These are phyloP conservation scores for Yarrowia divulgata DNA, from an alignment of 805 yeast species.

Conservation along the genomic window DNA sequence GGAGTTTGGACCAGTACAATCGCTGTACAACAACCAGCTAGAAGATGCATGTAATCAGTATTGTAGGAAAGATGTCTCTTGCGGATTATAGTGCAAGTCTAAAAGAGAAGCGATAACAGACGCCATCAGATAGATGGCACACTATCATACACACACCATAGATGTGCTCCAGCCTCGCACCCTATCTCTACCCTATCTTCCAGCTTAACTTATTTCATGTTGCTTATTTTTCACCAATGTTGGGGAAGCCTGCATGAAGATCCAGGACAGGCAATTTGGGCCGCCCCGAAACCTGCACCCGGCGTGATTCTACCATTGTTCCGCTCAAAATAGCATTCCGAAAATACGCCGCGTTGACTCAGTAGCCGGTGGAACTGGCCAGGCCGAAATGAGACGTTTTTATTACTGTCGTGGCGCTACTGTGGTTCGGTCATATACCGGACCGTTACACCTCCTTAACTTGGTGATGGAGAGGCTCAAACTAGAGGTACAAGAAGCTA, in stretches of 20 bases:
- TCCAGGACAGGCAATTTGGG: background rate
- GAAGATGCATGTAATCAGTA: background rate
- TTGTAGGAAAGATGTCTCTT: too few relatives aligned
- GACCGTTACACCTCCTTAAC: background rate
- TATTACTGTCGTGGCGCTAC: background rate
- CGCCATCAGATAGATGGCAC: too few relatives aligned
- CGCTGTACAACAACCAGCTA: background rate
- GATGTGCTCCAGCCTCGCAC: constrained; percentile 12
- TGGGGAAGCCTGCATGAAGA: constrained; percentile 5
- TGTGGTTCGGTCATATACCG: background rate
- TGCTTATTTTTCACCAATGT: constrained; percentile 6
- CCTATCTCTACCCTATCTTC: constrained; percentile 18
- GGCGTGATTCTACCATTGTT: background rate
- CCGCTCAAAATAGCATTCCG: constrained; percentile 13
- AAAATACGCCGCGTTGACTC: constrained; percentile 4
- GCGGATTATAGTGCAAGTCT: background rate
- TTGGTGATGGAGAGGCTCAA: background rate
- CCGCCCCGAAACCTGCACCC: constrained; percentile 5
- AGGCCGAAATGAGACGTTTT: background rate
- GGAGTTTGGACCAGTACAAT: background rate
- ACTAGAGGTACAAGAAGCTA: background rate
- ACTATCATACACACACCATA: background rate
- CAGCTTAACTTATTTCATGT: constrained; percentile 4
- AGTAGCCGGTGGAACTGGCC: background rate
- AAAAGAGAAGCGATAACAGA: background rate